Evolutionary conservation across 768 basidiomycete species (phyloP).

Genomic region (Boletus vermiculosoides): DNA sequence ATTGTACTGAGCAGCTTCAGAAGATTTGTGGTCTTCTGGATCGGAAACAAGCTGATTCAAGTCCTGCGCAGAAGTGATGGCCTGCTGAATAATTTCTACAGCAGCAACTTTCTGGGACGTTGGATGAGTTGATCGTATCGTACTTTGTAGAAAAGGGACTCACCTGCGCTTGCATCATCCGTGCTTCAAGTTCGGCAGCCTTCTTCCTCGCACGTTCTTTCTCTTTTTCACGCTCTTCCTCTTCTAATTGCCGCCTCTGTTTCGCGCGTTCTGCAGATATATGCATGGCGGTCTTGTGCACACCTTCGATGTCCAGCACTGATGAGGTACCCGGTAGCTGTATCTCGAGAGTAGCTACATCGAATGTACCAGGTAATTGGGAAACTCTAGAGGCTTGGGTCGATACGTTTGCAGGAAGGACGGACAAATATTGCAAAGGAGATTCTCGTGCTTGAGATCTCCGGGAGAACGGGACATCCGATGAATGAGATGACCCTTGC

Average conservation of each 20-base stretch:
- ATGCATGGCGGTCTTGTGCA: slow-evolving; percentile 79
- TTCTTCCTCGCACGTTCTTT: slow-evolving; percentile 79
- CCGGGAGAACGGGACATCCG: slow-evolving; percentile 19
- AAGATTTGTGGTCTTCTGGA: slow-evolving; percentile 4
- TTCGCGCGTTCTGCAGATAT: slow-evolving; percentile 80
- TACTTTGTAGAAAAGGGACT: slow-evolving; percentile 10
- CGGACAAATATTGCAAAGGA: slow-evolving; percentile 36
- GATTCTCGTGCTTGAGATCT: slow-evolving; percentile 47
- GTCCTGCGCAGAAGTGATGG: slow-evolving; percentile 32
- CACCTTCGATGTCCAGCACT: slow-evolving; percentile 55
- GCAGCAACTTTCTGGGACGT: slow-evolving; percentile 37
- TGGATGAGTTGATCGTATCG: slow-evolving; percentile 6
- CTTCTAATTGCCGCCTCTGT: slow-evolving; percentile 76
- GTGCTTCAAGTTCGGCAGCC: slow-evolving; percentile 72
- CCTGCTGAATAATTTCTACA: slow-evolving; percentile 47
- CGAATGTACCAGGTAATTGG: slow-evolving; percentile 46
- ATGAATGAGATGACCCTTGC: slow-evolving; percentile 20
- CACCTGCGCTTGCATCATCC: slow-evolving; percentile 43
- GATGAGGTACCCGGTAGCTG: slow-evolving; percentile 24
- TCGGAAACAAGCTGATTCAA: slow-evolving; percentile 4
- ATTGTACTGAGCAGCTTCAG: slow-evolving; percentile 6
- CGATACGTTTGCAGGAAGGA: slow-evolving; percentile 16
- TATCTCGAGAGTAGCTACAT: slow-evolving; percentile 40
- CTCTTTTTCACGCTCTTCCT: slow-evolving; percentile 77
- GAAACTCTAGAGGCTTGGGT: slow-evolving; percentile 23